Evolutionary conservation across 2,329 filamentous ascomycete genomes (phyloP).

Genomic region (Penicillium corylophilum): DNA sequence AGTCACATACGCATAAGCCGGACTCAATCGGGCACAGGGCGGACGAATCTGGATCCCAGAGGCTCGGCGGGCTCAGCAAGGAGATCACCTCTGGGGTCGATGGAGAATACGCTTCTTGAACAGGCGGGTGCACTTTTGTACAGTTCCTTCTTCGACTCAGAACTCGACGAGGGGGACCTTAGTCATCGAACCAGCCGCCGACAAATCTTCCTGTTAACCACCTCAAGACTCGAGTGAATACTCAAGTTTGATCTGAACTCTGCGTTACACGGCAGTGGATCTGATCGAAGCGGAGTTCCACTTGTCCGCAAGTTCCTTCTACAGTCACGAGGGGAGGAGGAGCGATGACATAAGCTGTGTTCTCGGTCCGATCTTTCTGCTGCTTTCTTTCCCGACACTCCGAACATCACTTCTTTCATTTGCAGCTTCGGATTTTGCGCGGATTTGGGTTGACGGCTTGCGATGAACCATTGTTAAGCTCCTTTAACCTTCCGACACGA

Average conservation of each 20-base stretch:
- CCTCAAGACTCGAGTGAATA: neutral
- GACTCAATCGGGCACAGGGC: conserved; percentile 15
- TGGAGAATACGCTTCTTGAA: conserved; percentile 4
- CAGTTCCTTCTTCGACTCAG: conserved; percentile 27
- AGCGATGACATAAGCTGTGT: conserved; percentile 12
- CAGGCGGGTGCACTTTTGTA: conserved; percentile 21
- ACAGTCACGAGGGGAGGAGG: conserved; percentile 7
- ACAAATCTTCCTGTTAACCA: conserved; percentile 14
- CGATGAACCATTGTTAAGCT: neutral
- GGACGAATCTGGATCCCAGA: conserved; percentile 18
- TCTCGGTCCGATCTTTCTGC: conserved; percentile 7
- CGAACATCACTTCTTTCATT: neutral
- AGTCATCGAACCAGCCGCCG: conserved; percentile 26
- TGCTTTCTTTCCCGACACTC: neutral
- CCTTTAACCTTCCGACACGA: neutral
- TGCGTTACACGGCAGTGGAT: neutral
- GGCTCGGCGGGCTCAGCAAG: conserved; percentile 9
- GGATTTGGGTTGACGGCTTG: neutral
- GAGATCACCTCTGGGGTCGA: conserved; percentile 23
- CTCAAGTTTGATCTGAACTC: neutral
- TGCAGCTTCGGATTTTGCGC: neutral
- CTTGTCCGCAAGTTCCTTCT: conserved; percentile 3
- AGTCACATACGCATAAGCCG: conserved; percentile 10
- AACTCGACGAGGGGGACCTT: conserved; percentile 31
- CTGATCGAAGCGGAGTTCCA: conserved; percentile 1